These are phyloP conservation scores for Hippophae rhamnoides DNA, from an alignment of 306 rosid species.

Conservation along the genomic window DNA sequence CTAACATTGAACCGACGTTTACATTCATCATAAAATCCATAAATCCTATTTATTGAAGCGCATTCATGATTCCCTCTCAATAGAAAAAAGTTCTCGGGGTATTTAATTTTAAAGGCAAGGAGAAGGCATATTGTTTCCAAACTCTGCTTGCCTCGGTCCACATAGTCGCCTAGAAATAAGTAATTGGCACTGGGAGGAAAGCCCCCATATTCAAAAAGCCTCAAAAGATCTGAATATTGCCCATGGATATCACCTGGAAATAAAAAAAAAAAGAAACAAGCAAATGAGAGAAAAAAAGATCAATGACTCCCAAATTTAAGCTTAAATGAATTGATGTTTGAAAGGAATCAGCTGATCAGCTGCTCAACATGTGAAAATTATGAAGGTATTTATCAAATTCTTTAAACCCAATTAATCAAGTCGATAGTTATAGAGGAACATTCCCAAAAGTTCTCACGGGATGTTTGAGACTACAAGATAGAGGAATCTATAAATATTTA, in stretches of 20 bases:
- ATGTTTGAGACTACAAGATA: not conserved
- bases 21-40: constrained; percentile 36
- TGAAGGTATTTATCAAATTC: not conserved
- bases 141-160: constrained; percentile 36
- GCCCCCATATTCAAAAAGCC: constrained; percentile 37
- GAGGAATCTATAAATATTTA: not conserved
- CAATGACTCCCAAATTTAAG: not conserved
- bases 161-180: constrained; percentile 32
- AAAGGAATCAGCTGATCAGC: not conserved
- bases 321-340: not conserved
- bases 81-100: constrained; percentile 34
- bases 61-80: constrained; percentile 39
- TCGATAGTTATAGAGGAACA: not conserved
- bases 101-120: constrained; percentile 34
- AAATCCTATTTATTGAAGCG: constrained; percentile 33
- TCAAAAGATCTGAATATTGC: constrained; percentile 33
- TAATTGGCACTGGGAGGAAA: constrained; percentile 35
- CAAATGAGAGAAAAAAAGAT: not conserved
- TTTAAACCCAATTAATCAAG: not conserved
- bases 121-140: constrained; percentile 37
- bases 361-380: not conserved
- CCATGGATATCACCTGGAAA: constrained; percentile 35
- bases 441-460: not conserved
- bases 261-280: not conserved
- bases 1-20: constrained; percentile 36